Percentiles rank a stretch among this genome's conserved stretches.
These are phyloP conservation scores for Candida yuanshanica DNA, from an alignment of 805 yeast genomes.

Conservation along the genomic window DNA sequence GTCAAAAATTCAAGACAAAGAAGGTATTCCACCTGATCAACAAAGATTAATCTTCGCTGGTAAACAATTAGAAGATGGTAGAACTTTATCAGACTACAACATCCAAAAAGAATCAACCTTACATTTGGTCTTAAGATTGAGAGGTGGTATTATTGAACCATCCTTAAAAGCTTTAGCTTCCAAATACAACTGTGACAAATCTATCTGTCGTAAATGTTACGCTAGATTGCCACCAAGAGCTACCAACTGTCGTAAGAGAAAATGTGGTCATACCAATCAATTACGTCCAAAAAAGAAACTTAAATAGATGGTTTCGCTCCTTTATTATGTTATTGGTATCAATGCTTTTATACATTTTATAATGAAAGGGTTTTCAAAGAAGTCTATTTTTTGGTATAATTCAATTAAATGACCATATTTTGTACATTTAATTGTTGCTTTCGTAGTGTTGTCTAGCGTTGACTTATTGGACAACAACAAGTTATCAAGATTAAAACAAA, in stretches of 20 bases:
- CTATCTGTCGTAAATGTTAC: conserved; percentile 99
- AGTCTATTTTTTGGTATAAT: conserved; percentile 1
- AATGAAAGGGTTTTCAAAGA: conserved; percentile 1
- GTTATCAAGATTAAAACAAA: too few species aligned
- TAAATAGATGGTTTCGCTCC: conserved; percentile 60
- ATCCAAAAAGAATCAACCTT: conserved; percentile 99
- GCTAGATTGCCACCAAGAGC: conserved; percentile 99
- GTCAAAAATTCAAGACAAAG: conserved; percentile 98
- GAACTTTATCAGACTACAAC: conserved; percentile 99
- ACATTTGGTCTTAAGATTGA: conserved; percentile 92
- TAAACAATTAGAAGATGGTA: conserved; percentile 99
- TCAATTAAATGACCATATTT: conserved; percentile 1
- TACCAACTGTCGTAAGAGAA: conserved; percentile 99
- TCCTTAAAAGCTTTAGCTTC: conserved; percentile 98
- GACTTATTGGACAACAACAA: too few species aligned
- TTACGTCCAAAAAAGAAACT: conserved; percentile 99
- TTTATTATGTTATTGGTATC: conserved; percentile 3
- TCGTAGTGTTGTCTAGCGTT: not conserved
- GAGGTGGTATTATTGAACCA: conserved; percentile 99
- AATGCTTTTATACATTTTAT: not conserved
- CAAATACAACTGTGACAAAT: conserved; percentile 99
- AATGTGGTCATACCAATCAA: conserved; percentile 99
- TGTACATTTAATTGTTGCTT: not conserved
- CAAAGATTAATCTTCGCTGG: conserved; percentile 99
- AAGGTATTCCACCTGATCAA: conserved; percentile 99